Evolutionary conservation across 1,139 yeast genomes (phyloP).

Genomic region (Blastobotrys raffinosifermentans): DNA sequence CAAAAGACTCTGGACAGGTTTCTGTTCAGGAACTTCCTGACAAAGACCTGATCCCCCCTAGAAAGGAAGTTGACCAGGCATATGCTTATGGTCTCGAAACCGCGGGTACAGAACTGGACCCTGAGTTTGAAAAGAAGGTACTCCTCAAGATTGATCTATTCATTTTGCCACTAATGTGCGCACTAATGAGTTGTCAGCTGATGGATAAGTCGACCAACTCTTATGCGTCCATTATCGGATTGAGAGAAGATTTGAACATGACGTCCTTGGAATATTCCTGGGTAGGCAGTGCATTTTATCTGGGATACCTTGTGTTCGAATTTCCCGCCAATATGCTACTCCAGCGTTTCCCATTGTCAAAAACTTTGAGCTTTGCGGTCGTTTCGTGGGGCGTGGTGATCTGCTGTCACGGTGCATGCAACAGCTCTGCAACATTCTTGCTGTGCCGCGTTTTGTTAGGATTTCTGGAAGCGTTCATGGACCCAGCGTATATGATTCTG

Average conservation of each 20-base stretch:
- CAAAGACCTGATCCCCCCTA: background rate
- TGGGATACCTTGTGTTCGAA: conserved; percentile 43
- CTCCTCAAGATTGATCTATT: background rate
- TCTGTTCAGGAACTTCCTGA: background rate
- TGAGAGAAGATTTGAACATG: conserved; percentile 35
- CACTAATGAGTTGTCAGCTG: conserved; percentile 41
- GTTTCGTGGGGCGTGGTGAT: conserved; percentile 45
- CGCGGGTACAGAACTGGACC: background rate
- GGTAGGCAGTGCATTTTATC: conserved; percentile 42
- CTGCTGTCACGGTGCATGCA: conserved; percentile 41
- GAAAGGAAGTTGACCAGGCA: background rate
- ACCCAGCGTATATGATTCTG: conserved; percentile 20
- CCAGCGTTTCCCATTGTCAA: conserved; percentile 46
- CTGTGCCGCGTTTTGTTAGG: conserved; percentile 47
- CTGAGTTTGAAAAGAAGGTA: background rate
- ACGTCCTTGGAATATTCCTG: conserved; percentile 43
- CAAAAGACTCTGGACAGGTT: too few species aligned
- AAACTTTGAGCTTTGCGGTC: conserved; percentile 40
- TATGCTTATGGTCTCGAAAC: background rate
- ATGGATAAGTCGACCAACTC: conserved; percentile 46
- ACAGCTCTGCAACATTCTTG: conserved; percentile 41
- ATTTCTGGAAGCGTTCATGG: conserved; percentile 39
- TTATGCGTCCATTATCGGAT: conserved; percentile 43
- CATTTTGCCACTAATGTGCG: background rate
- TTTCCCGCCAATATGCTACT: conserved; percentile 33